Conservation (phyloP, 257 asterid species). For the Salvia splendens region DNA sequence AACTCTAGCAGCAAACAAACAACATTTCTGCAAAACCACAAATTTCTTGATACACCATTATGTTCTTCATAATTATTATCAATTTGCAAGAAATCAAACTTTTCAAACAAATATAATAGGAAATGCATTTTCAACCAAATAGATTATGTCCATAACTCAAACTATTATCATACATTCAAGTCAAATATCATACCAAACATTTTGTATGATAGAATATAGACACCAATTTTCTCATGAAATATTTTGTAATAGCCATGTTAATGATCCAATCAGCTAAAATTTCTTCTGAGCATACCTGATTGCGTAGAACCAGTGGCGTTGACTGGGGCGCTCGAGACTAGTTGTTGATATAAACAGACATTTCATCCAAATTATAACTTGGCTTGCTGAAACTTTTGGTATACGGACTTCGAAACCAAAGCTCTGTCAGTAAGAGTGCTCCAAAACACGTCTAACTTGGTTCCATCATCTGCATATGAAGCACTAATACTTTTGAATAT, state of each 20-base stretch:
- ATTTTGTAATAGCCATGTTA: not conserved
- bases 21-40: not conserved
- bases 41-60: not conserved
- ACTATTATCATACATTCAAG: not conserved
- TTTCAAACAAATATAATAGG: not conserved
- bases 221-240: not conserved
- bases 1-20: not conserved
- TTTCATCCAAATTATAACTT: slow-evolving; percentile 26
- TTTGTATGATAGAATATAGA: not conserved
- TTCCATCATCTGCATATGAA: slow-evolving; percentile 46
- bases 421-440: slow-evolving; percentile 51
- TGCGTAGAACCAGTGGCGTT: not conserved
- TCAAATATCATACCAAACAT: not conserved
- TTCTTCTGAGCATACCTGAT: slow-evolving; percentile 1
- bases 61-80: not conserved
- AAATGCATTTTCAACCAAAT: not conserved
- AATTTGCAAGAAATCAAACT: not conserved
- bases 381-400: slow-evolving; percentile 42
- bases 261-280: not conserved
- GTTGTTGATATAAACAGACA: not conserved
- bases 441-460: slow-evolving; percentile 61
- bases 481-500: slow-evolving; percentile 57
- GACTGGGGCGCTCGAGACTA: slow-evolving; percentile 7
- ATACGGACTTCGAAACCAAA: slow-evolving; percentile 59
- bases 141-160: not conserved